phyloP scores from a whole-genome alignment of 805 yeast genomes.

The Wickerhamiella kazuoi region DNA sequence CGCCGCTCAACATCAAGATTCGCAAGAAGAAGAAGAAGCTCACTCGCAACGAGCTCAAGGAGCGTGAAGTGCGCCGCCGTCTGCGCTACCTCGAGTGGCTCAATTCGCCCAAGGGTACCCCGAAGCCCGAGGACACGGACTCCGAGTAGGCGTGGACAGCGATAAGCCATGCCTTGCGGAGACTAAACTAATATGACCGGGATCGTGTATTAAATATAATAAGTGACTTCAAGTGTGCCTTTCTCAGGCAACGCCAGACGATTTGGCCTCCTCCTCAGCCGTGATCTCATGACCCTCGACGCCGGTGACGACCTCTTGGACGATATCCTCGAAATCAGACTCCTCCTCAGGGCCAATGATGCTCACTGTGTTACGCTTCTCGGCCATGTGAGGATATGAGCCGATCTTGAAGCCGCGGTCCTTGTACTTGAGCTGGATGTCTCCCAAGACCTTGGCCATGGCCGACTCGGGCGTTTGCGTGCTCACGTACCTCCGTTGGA shows the following conservation, averaged over 20 bases:
- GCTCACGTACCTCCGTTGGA: constrained; percentile 32
- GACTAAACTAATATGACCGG: too few relatives aligned
- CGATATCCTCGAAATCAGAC: constrained; percentile 28
- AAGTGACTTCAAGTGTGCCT: too few relatives aligned
- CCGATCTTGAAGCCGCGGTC: constrained; percentile 48
- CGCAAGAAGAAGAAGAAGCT: constrained; percentile 87
- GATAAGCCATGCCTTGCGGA: too few relatives aligned
- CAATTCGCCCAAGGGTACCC: constrained; percentile 93
- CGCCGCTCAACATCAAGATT: constrained; percentile 92
- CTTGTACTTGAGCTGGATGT: constrained; percentile 30
- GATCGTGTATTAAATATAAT: neutral
- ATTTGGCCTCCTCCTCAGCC: constrained; percentile 35
- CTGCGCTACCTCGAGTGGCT: constrained; percentile 89
- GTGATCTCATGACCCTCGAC: constrained; percentile 42
- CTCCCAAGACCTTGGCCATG: constrained; percentile 45
- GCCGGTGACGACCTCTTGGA: constrained; percentile 27
- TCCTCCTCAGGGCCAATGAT: constrained; percentile 37
- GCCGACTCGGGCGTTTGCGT: constrained; percentile 46
- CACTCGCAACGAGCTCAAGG: constrained; percentile 91
- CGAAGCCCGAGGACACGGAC: constrained; percentile 83
- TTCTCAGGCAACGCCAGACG: neutral
- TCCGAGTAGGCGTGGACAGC: constrained; percentile 67
- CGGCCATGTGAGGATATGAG: constrained; percentile 63
- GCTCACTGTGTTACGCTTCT: constrained; percentile 52
- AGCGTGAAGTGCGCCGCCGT: constrained; percentile 84